A percentile compares a stretch with the other conserved stretches of the same genome.
These are phyloP conservation scores for Rubroboletus satanas DNA, from an alignment of 768 basidiomycete genomes.

Conservation along the genomic window DNA sequence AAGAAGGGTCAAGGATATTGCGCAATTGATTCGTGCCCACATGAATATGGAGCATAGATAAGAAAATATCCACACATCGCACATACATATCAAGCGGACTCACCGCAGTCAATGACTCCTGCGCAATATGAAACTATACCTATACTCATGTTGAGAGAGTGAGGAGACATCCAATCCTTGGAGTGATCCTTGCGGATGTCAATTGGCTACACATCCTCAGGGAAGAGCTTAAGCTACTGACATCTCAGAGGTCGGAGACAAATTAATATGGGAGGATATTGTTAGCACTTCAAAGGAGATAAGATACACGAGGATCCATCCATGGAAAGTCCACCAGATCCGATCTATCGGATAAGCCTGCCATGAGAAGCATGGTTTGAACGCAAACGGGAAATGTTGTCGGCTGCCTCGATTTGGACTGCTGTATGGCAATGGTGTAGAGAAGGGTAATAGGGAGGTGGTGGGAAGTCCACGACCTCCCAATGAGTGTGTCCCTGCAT, in stretches of 20 bases:
- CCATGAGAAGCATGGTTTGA: not conserved
- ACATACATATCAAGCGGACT: not conserved
- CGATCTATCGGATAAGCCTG: not conserved
- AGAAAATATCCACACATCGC: not conserved
- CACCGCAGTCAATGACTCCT: not conserved
- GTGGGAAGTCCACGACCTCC: not conserved
- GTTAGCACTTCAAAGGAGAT: not conserved
- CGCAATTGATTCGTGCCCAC: not conserved
- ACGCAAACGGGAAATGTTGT: not conserved
- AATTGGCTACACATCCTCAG: not conserved
- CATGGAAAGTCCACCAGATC: not conserved
- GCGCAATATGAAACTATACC: not conserved
- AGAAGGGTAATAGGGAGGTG: not conserved
- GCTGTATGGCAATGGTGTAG: not conserved
- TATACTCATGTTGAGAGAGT: not conserved
- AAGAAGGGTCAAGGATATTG: not conserved
- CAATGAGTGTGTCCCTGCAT: not conserved
- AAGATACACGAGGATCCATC: not conserved
- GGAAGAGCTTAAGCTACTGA: not conserved
- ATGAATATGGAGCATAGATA: not conserved
- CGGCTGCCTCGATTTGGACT: not conserved
- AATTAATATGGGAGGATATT: not conserved
- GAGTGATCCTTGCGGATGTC: not conserved
- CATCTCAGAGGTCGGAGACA: not conserved
- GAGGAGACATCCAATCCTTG: too few species aligned